Evolutionary conservation across 805 yeast genomes (phyloP), one percentile per base, ranked within the genome.

Genomic region (Hanseniaspora lindneri): DNA sequence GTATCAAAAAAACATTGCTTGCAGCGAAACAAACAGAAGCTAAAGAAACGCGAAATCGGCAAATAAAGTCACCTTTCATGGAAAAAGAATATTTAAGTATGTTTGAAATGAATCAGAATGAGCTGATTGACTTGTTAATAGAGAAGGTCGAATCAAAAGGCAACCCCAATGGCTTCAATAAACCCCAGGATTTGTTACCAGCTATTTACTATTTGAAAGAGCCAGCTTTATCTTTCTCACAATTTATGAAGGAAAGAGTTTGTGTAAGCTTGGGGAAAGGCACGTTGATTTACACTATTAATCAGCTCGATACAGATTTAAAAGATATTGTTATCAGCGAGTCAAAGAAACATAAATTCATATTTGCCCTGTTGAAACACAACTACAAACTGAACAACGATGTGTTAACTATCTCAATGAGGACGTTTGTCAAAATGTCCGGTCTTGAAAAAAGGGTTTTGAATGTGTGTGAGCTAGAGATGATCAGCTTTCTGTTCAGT

Each of bases 321-420:
- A 17, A 24, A 3, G 16, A 46, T 9, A 11, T 32, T 5, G 8
- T 30, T n/a, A 46, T 46, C 2, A 29, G 24, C n/a, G 21, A 23
- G 4, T 42, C 37, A 11, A 41, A 46, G 21, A 42, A 46, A 21
- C 49, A 72, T 57, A 57, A 77, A 14, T 49, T 73, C 23, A 63
- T 71, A 13, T 61, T 71, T 29, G 74, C 75, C 0, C 60, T 69
- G 11, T 60, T 72, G 17, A 58, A 76, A 4, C 56, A 73, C 1
- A 70, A 76, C 9, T 65, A 72, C 30, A 74, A 74, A 54, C 56
- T 66, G n/a, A 56, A 71, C 7, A 77, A 74, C 53, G 79, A 46
- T 19, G 23, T 39, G 4, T 7, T 32, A 13, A 33, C 16, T 4
- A 39, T 46, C 10, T 40, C 50, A 11, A 47, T 39, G 35, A 28